Evolutionary conservation across 2,329 filamentous ascomycete species (phyloP), one percentile per base, ranked within the genome.

Genomic region (Blumeriella jaapii): DNA sequence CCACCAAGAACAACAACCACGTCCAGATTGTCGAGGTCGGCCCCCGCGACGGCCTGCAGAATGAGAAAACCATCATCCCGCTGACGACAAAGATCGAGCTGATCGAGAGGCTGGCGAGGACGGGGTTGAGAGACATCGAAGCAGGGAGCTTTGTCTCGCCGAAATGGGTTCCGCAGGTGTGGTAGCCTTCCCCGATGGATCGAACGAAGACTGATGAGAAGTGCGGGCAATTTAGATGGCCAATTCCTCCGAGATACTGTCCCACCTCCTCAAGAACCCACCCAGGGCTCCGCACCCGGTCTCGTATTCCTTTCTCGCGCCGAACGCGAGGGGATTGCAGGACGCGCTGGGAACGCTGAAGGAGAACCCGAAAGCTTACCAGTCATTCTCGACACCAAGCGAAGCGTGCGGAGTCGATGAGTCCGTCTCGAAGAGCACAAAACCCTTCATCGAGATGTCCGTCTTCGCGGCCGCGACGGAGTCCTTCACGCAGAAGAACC

Each of bases 401-500:
- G 10, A 26, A 29, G 5, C 18, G 22, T 14, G n/a, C n/a, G n/a
- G n/a, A n/a, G n/a, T n/a, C n/a, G n/a, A n/a, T n/a, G n/a, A n/a
- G n/a, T 25, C 12, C 9, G 36, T 39, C 26, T 16, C 29, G 4
- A 33, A 32, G 8, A 14, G 62, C 34, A 15, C 39, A 9, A 41
- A 37, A 2, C 71, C 68, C 13, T 67, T 60, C 9, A 53, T 77
- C n/a, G 81, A 87, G 52, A 65, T 89, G 19, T 81, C 82, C 26
- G 78, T 89, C 25, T 91, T 93, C 59, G 80, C 82, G 10, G 78
- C 83, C 2, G 83, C 84, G 0, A 89, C 82, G 11, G 84, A 93
- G 59, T 67, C 69, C 30, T 93, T 93, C 58, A 81, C 80, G 3
- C 72, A 77, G 45, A 79, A 76, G 60, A 93, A 93, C 59, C 77